Evolutionary conservation across 169 alveolate species (phyloP), one percentile per base, ranked within the genome.

Genomic region (Gregarina niphandrodes): DNA sequence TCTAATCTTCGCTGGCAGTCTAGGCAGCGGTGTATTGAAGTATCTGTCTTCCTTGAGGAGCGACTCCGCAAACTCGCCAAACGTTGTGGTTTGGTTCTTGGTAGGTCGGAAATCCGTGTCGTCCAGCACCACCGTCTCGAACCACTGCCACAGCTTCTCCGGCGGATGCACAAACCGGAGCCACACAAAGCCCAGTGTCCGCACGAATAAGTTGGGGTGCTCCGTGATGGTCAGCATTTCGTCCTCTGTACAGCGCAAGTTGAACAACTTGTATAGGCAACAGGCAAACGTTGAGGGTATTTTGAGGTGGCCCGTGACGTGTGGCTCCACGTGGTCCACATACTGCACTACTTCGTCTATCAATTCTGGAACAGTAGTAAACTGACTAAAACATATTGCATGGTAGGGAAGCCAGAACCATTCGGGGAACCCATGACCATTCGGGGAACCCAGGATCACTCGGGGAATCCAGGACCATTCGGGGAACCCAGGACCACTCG

Each of bases 71-170:
- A 11, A 52, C 28, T 52, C 53, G 9, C 55, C 55, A 4, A 36
- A n/a, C 29, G 41, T 6, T 12, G 24, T 36, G 7, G n/a, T 4
- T 20, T 44, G 15, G 36, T 52, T 54, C 1, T 53, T 18, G 23
- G 54, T 34, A 6, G 61, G 56, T 0, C 54, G 24, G 16, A 52
- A 42, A 13, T 21, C 46, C 9, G 41, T 54, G 32, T 52, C 61
- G 45, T 52, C 61, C 31, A 52, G 21, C 18, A 52, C 31, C 29
- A 42, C 41, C 0, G 55, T 46, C 49, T 45, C 53, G 19, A 13
- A 52, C 61, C 61, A 52, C 28, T 30, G 20, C 61, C 61, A 52
- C 29, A 51, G 42, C 61, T 51, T 40, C 21, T 40, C 12, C 30
- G 11, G 29, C 30, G 35, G 13, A 4, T 9, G 3, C 16, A 40